Percentiles rank a stretch among this genome's conserved stretches.
Evolutionary conservation across 495 filamentous ascomycete genomes (phyloP).

Genomic region (Hypoxylon perforatum): DNA sequence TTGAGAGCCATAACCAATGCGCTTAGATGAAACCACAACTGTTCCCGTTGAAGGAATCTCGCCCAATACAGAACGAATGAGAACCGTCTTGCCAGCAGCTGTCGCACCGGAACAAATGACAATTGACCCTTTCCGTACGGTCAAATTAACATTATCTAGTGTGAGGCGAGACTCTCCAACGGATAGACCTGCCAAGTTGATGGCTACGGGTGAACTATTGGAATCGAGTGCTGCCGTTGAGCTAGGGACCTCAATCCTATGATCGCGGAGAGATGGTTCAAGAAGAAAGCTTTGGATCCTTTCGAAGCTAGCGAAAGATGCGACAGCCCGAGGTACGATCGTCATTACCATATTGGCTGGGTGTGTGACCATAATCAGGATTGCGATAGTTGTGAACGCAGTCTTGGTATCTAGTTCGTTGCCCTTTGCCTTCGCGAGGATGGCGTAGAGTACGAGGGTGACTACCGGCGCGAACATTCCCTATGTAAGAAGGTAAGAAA

Average conservation of each 20-base stretch:
- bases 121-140: conserved; percentile 31
- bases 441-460: conserved; percentile 53
- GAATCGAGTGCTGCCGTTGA: background rate
- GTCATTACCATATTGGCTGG: conserved; percentile 59
- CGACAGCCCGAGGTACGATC: conserved; percentile 48
- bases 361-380: conserved; percentile 50
- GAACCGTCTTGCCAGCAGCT: conserved; percentile 54
- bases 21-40: conserved; percentile 21
- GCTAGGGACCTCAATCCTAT: background rate
- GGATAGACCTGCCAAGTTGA: conserved; percentile 6
- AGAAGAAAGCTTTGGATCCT: conserved; percentile 49
- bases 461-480: conserved; percentile 57
- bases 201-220: background rate
- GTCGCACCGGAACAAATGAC: conserved; percentile 49
- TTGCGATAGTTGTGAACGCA: conserved; percentile 53
- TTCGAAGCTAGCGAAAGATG: conserved; percentile 46
- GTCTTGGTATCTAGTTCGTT: conserved; percentile 45
- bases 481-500: too few relatives aligned
- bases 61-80: conserved; percentile 50
- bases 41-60: conserved; percentile 50
- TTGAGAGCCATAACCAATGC: conserved; percentile 48
- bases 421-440: conserved; percentile 36
- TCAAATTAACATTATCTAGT: conserved; percentile 33
- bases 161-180: conserved; percentile 19
- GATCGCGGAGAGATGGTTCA: conserved; percentile 20